These are phyloP conservation scores for Citrus mangshanensis DNA, from an alignment of 345 rosid genomes.

Conservation along the genomic window DNA sequence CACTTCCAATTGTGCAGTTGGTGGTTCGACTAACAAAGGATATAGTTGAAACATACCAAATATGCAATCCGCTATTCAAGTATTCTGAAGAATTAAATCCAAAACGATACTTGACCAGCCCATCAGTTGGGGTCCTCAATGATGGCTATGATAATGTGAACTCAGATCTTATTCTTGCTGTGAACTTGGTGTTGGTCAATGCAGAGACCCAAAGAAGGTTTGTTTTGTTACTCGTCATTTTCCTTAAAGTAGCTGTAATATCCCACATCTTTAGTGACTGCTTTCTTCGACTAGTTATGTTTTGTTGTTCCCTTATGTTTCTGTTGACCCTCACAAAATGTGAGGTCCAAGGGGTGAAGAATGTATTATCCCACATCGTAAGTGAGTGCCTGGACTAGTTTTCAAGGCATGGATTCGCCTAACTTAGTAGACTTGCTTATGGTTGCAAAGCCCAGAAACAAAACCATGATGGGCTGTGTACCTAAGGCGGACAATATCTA, in stretches of 20 bases:
- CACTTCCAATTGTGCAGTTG: constrained; percentile 56
- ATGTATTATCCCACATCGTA: background rate
- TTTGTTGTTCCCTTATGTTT: too few relatives aligned
- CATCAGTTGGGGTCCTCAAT: constrained; percentile 85
- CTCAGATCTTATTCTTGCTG: constrained; percentile 90
- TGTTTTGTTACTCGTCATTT: constrained; percentile 22
- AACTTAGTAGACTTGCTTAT: background rate
- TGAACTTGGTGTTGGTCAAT: constrained; percentile 68
- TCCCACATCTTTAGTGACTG: background rate
- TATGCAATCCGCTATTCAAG: constrained; percentile 85
- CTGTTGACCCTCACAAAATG: too few relatives aligned
- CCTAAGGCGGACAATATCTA: background rate
- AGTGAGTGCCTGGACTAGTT: background rate
- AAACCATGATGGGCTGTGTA: background rate
- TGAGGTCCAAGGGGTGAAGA: too few relatives aligned
- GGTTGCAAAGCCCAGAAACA: background rate
- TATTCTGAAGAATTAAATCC: constrained; percentile 93
- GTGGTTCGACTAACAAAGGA: constrained; percentile 81
- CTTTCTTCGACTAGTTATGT: background rate
- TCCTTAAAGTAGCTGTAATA: background rate
- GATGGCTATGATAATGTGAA: constrained; percentile 94
- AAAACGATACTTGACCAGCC: constrained; percentile 93
- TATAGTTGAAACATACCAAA: constrained; percentile 81
- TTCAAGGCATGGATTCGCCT: background rate
- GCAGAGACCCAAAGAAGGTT: constrained; percentile 81